Evolutionary conservation across 2,329 filamentous ascomycete genomes (phyloP), one percentile per base, ranked within the genome.

Genomic region (Xylaria sp.): DNA sequence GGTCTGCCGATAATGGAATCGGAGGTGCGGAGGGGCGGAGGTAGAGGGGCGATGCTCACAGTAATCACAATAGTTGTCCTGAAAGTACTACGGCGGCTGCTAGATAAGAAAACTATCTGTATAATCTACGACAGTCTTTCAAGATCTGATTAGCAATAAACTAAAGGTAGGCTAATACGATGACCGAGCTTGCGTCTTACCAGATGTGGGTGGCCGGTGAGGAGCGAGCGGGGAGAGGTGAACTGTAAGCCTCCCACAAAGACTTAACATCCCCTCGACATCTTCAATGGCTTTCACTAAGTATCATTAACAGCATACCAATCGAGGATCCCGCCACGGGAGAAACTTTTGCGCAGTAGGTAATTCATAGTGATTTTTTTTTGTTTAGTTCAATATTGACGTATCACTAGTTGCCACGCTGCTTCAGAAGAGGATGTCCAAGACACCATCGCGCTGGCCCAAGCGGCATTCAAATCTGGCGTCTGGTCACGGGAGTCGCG

Each of bases 401-500:
- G 40, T 43, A 47, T 42, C 8, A 50, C 7, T 47, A 82, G 80
- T 49, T 84, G 81, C 71, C 79, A 84, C 66, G 75, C 79, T 4
- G 82, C 83, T 19, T 82, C 82, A 1, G 33, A 72, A 3, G 64
- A 75, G 4, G 80, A 84, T 60, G 80, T 84, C 15, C 73, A 80
- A 7, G 59, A 75, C 12, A 73, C 78, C 25, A 72, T 85, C 17
- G 57, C 72, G 25, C 63, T 71, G 4, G 83, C 82, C 40, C 79
- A 85, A 55, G 66, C 69, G 9, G 73, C 76, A 23, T 87, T 85
- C 76, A 75, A 78, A 47, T 77, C 77, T 0, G 85, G 86, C 17
- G 59, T 78, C 37, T 89, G 86, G 87, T 87, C 87, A 2, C 81
- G 77, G 55, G 79, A 81, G 2, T 78, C 87, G 2, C 80, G 84